Base-by-base conservation (phyloP, 345 rosid genomes). In the Gynandropsis gynandra region DNA sequence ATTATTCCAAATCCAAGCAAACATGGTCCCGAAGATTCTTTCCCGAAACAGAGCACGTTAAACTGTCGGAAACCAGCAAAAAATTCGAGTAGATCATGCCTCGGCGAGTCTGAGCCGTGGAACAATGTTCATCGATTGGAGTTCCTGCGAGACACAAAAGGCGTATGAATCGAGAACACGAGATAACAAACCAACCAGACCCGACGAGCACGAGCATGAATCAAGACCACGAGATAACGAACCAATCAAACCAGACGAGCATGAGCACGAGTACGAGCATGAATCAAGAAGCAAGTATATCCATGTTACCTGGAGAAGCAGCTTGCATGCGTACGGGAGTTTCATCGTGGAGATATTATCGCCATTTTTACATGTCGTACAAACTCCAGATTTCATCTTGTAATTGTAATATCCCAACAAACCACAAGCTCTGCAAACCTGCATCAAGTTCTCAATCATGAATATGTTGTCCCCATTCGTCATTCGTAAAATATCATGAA, bases 241-340 rank as follows among this genome's bases (percentile, higher is more conserved):
- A 50, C 16, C 1, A 37, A 38, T 45, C 24, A 31, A 45, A 21
- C 24, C 16, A 24, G 37, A 27, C 1, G n/a, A n/a, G n/a, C n/a
- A n/a, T n/a, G n/a, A n/a, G n/a, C n/a, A n/a, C n/a, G n/a, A n/a
- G n/a, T n/a, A 4, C 10, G 54, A 9, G 16, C 17, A 33, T 41
- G 41, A 9, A 13, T 8, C 4, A 5, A 40, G 42, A 16, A 24
- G 29, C 29, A 16, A 42, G 29, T 41, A 40, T 41, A 39, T 16
- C 4, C 16, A 36, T 24, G 44, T 15, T 63, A 90, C 92, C 96
- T 87, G 98, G 46, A 84, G 57, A 45, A 90, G 70, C 61, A 90
- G 98, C 77, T 87, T 90, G 96, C 96, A 82, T 1, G 98, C 96
- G 48, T 87, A 87, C 4, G 98, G 95, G 17, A 90, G 75, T 60